Evolutionary conservation across 192 early-diverging fungal genomes (phyloP), one percentile per base, ranked within the genome.

Genomic region (Mortierella claussenii): DNA sequence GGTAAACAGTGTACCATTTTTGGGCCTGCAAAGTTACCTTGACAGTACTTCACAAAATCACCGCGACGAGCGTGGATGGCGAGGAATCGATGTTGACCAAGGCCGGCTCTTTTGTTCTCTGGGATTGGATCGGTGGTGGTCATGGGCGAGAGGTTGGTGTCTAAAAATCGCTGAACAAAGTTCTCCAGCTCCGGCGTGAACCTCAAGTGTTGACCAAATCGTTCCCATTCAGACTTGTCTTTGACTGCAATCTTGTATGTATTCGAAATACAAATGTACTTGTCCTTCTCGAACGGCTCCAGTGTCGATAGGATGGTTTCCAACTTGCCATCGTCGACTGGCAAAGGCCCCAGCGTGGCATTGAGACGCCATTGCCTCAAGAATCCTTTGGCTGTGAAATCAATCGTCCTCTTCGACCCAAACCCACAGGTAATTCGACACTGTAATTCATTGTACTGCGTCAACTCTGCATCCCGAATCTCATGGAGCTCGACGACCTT

Each of bases 401-500:
- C 69, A 18, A 71, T 42, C 18, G 53, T 23, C 3, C 50, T 44
- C 30, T 50, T 63, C n/a, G 69, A 71, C 8, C 60, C 60, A 11
- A 58, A 46, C 20, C 60, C 69, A 27, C 54, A 56, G 18, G 69
- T 71, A 46, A 71, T 52, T 15, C 32, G 51, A 24, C 69, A 71
- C 10, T 57, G 42, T 5, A 71, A 12, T 11, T 34, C 18, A 31
- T 54, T 52, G 27, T 48, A 48, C 12, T 15, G 26, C 2, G 48
- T 23, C 2, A 43, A 40, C 10, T 51, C 32, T 0, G 18, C 31
- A 9, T 71, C 36, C 1, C 43, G 51, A 13, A 71, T 23, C 21
- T 71, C 53, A 30, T 71, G 69, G n/a, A 63, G 23, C 40, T 71
- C 69, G 27, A 71, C 47, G 31, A 71, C 54, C 12, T 63, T 62